Evolutionary conservation across 177 flowering plant species (phyloP), one percentile per base, ranked within the genome.

Genomic region (Vitis hybrid): DNA sequence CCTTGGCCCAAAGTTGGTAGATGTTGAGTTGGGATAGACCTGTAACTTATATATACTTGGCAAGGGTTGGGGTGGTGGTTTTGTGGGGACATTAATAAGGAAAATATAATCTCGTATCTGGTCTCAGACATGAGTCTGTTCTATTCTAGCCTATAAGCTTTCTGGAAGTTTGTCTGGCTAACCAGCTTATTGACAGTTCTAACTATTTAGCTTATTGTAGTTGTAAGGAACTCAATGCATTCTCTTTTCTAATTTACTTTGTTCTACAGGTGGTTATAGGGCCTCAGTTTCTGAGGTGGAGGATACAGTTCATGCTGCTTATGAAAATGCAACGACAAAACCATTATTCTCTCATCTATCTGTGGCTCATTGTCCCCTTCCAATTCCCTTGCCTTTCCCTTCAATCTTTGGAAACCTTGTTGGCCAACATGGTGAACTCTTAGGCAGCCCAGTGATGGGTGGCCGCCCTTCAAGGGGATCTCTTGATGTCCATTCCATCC

Each of bases 341-440:
- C 98, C 99, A 12, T 71, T 56, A 77, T 87, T 90, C 82, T 88
- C 89, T 58, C 90, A 93, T 77, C 73, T 95, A 10, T 93, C 98
- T 1, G 83, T 77, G n/a, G 74, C 94, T 63, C 86, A 29, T 26
- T 85, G 91, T 65, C 98, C 99, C 77, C 97, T 95, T 57, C 97
- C 98, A 1, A 80, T 95, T 64, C 98, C 98, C 1, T 80, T 93
- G 63, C 94, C 98, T 22, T 93, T 90, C 69, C 99, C 98, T 67
- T 83, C 85, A 66, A 89, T 95, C 57, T 90, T 95, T 50, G 75
- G 86, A 14, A 83, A 77, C 66, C 72, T 8, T 52, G 83, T 95
- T 16, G 93, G 98, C 53, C 79, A 79, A 72, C 77, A 78, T 18
- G 99, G 98, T 14, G 89, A 88, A 74, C 71, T 93, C 50, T 65